Base-by-base conservation (phyloP, 352 stramenopile genomes). In the Blastocystis sp. region DNA sequence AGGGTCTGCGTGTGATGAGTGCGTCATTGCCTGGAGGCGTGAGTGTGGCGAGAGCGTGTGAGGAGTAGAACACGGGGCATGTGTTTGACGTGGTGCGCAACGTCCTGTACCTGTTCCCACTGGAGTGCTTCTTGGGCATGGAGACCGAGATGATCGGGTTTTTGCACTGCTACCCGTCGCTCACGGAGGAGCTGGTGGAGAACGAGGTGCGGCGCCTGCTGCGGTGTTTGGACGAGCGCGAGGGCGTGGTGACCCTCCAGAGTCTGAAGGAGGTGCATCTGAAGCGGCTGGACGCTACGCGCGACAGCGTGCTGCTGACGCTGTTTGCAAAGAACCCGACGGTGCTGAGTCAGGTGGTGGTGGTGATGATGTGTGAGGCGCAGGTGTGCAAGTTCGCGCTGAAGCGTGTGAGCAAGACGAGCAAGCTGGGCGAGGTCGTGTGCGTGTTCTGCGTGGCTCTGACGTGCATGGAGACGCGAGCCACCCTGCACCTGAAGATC, bases 111-210 rank as follows among this genome's bases (percentile, higher is more conserved):
- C 14, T 81, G n/a, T 81, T 64, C 28, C 70, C 70, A 2, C 43
- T 81, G 70, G 70, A 81, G 24, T 7, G 42, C 40, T 52, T 81
- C 6, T 3, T 63, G 3, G 24, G 17, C 2, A 81, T 81, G 43
- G 70, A 81, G 70, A 63, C 3, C 21, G 70, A 81, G n/a, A 40
- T 81, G 9, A 19, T 65, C 2, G 19, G 45, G 24, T 38, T 81
- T 43, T 38, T 81, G 14, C 11, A 57, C 17, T 4, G 45, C 2
- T 64, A 81, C 65, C 70, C 70, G 6, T 19, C 38, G 4, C 45
- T 65, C 7, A 4, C 65, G 3, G 19, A 81, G 6, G 70, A 66
- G 10, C 14, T 64, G 4, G 21, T 19, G n/a, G 64, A 71, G 24
- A 43, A 38, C 48, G 64, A 71, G 64, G 48, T 71, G 40, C 64